A percentile compares a stretch with the other conserved stretches of the same genome.
phyloP scores from a whole-genome alignment of 441 rosid genomes.

The Iberis amara region DNA sequence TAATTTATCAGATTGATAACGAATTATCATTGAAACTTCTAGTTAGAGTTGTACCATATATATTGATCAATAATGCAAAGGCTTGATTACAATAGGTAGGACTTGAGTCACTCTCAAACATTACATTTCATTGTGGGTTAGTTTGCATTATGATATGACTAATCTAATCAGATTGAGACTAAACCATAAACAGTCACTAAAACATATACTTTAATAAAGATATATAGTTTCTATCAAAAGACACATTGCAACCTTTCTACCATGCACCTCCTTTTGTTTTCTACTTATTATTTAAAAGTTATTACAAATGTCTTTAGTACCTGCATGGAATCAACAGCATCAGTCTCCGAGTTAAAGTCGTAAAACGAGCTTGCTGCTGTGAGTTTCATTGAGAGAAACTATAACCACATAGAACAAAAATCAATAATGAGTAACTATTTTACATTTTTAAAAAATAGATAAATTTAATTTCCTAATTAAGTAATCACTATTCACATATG shows the following conservation, averaged over 20 bases:
- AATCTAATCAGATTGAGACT: too few relatives aligned
- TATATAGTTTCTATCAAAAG: too few relatives aligned
- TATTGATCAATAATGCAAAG: neutral
- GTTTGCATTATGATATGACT: too few relatives aligned
- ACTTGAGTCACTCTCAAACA: too few relatives aligned
- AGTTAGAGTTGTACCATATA: neutral
- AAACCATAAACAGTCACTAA: too few relatives aligned
- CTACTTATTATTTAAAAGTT: too few relatives aligned
- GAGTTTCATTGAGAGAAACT: constrained; percentile 62
- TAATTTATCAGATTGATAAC: neutral
- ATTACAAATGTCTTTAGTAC: constrained; percentile 13
- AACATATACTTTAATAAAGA: too few relatives aligned
- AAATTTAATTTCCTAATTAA: too few relatives aligned
- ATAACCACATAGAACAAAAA: constrained; percentile 22
- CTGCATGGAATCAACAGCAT: constrained; percentile 47
- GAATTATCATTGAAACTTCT: constrained; percentile 5
- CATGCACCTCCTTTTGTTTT: neutral
- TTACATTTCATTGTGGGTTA: too few relatives aligned
- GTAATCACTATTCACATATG: too few relatives aligned
- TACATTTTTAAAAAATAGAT: neutral
- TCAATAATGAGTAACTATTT: neutral
- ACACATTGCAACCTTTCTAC: constrained; percentile 13
- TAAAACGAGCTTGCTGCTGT: constrained; percentile 49
- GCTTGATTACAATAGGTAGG: too few relatives aligned
- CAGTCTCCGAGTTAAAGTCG: constrained; percentile 53